Percentiles rank a stretch among this genome's conserved stretches.
phyloP scores from a whole-genome alignment of 2,329 filamentous ascomycete genomes.

The Neoarthrinium moseri region DNA sequence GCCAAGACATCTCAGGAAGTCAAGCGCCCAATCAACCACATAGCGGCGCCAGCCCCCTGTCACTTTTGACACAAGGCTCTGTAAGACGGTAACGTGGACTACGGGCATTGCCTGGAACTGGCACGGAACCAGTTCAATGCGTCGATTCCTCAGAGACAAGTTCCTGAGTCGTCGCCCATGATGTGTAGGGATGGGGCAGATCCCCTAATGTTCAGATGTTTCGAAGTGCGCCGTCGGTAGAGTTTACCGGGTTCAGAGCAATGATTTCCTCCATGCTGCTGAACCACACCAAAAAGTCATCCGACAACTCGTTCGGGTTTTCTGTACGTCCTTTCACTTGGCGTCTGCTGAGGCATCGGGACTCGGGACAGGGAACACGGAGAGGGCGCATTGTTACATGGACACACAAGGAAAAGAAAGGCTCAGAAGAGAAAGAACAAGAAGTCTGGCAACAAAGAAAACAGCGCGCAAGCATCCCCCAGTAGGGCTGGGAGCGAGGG shows the following conservation, averaged over 20 bases:
- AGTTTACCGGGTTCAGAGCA: background rate
- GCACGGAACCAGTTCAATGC: slow-evolving; percentile 14
- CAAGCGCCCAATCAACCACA: slow-evolving; percentile 2
- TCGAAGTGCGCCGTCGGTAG: background rate
- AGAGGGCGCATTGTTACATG: no score
- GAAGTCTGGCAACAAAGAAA: no score
- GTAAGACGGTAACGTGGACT: slow-evolving; percentile 2
- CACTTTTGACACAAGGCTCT: slow-evolving; percentile 6
- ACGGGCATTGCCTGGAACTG: slow-evolving; percentile 6
- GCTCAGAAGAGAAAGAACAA: no score
- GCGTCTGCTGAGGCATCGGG: no score
- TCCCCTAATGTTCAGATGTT: slow-evolving; percentile 9
- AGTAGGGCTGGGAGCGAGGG: background rate
- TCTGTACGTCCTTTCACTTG: no score
- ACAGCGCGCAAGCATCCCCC: background rate
- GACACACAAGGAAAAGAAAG: no score
- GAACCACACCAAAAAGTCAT: background rate
- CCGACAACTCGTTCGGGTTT: no score
- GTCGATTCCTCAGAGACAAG: background rate
- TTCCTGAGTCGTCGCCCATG: no score
- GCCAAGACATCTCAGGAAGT: background rate
- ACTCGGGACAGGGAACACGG: no score
- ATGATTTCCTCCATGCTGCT: background rate
- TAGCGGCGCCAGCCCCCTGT: background rate
- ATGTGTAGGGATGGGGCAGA: no score